phyloP scores from a whole-genome alignment of 306 rosid genomes.

The Lathyrus oleraceus region DNA sequence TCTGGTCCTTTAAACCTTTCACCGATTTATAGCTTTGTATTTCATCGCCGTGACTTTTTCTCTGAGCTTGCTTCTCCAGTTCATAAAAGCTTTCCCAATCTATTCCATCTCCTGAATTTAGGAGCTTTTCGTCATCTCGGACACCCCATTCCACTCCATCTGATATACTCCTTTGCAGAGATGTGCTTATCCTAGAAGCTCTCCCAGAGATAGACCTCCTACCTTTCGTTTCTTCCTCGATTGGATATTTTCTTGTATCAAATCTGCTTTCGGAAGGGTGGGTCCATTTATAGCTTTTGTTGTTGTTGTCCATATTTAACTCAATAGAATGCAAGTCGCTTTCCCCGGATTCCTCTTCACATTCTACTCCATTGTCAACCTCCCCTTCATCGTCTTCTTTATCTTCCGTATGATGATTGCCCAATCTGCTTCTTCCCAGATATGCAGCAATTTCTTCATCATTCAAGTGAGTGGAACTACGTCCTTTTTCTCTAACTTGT shows the following conservation, averaged over 20 bases:
- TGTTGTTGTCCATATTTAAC: conserved; percentile 82
- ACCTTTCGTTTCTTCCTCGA: too few relatives aligned
- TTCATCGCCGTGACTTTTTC: conserved; percentile 60
- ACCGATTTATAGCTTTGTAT: conserved; percentile 69
- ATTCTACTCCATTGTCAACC: conserved; percentile 72
- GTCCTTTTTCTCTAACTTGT: conserved; percentile 65
- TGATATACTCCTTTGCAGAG: conserved; percentile 86
- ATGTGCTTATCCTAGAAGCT: conserved; percentile 71
- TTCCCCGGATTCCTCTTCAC: conserved; percentile 77
- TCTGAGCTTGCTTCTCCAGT: conserved; percentile 64
- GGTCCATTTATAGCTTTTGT: conserved; percentile 70
- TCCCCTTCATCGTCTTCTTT: conserved; percentile 77
- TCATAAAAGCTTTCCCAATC: conserved; percentile 84
- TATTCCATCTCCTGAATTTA: conserved; percentile 58
- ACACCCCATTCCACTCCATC: conserved; percentile 81
- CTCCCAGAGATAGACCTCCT: conserved; percentile 74
- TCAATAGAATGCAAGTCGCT: conserved; percentile 95
- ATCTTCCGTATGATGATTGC: conserved; percentile 54
- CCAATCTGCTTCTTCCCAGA: conserved; percentile 54
- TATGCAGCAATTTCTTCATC: conserved; percentile 70
- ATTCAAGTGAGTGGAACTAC: conserved; percentile 53
- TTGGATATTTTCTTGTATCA: too few relatives aligned
- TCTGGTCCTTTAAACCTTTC: conserved; percentile 75
- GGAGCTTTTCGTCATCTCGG: conserved; percentile 62
- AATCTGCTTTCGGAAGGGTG: conserved; percentile 61